These are phyloP conservation scores for Licmophora abbreviata DNA, from an alignment of 108 stramenopile genomes.

Conservation along the genomic window DNA sequence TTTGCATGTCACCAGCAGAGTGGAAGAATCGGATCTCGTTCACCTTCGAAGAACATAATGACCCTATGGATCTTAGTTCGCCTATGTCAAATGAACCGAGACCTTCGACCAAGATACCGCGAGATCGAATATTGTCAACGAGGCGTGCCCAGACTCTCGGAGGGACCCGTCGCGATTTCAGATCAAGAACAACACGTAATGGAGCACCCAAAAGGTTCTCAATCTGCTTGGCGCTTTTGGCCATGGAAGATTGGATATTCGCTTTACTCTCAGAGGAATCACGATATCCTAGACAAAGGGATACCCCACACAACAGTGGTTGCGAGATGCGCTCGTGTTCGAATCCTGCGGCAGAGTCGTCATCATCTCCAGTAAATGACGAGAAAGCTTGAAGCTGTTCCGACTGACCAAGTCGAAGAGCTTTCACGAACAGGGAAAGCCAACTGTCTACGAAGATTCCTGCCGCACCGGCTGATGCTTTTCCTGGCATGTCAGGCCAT, in stretches of 20 bases:
- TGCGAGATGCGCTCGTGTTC: constrained; percentile 16
- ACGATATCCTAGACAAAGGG: constrained; percentile 26
- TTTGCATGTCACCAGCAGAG: constrained; percentile 55
- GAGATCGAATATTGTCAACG: constrained; percentile 28
- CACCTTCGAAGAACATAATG: constrained; percentile 21
- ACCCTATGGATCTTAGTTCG: constrained; percentile 35
- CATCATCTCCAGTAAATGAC: no score
- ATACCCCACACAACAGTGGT: constrained; percentile 16
- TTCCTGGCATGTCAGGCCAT: not conserved
- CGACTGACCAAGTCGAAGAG: constrained; percentile 18
- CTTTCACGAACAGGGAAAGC: constrained; percentile 27
- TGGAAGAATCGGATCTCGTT: constrained; percentile 44
- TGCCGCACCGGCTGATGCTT: constrained; percentile 9
- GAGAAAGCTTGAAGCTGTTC: no score
- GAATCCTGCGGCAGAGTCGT: no score
- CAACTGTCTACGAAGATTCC: constrained; percentile 41
- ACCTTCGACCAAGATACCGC: constrained; percentile 37
- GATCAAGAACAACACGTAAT: constrained; percentile 38
- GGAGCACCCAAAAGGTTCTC: constrained; percentile 25
- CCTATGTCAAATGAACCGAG: constrained; percentile 49
- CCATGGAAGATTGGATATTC: constrained; percentile 16
- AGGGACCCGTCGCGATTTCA: constrained; percentile 45
- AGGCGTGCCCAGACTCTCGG: constrained; percentile 45
- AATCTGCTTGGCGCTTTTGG: constrained; percentile 29
- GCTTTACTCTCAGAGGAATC: constrained; percentile 7